Conservation (phyloP, 225 moss, liverwort and hornwort genomes). For the Polytrichum commune region DNA sequence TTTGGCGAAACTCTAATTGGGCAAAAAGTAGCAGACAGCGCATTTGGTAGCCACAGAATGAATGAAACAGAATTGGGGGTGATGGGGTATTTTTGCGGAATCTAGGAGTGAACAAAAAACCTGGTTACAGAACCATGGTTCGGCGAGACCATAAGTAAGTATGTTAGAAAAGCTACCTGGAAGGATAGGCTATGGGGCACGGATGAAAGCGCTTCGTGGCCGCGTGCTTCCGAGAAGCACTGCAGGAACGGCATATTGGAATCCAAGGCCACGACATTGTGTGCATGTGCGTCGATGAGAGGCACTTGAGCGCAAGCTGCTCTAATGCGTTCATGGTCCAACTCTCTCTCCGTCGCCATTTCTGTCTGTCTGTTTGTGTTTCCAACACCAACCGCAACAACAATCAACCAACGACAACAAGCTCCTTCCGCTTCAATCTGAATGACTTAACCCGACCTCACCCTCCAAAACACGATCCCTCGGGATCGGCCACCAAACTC, state of each 20-base stretch:
- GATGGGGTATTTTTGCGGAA: no score
- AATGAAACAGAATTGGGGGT: no score
- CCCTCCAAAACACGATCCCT: background rate
- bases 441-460: conserved; percentile 9
- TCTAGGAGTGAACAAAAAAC: no score
- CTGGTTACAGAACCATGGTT: no score
- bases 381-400: background rate
- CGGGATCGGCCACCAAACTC: background rate
- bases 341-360: conserved; percentile 53
- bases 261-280: conserved; percentile 86
- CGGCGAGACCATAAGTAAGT: no score
- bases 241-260: conserved; percentile 70
- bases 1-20: no score
- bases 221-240: conserved; percentile 81
- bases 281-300: conserved; percentile 90
- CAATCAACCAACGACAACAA: conserved; percentile 13
- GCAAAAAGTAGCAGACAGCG: no score
- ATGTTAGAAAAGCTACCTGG: conserved; percentile 50
- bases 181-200: conserved; percentile 83
- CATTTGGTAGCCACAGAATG: no score
- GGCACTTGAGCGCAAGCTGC: conserved; percentile 67
- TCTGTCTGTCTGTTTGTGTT: background rate
- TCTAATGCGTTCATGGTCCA: conserved; percentile 62
- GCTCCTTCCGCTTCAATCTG: background rate
- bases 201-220: conserved; percentile 64